Base-by-base conservation (phyloP, 1,284 basidiomycete species). In the Rhodotorula glutinis region DNA sequence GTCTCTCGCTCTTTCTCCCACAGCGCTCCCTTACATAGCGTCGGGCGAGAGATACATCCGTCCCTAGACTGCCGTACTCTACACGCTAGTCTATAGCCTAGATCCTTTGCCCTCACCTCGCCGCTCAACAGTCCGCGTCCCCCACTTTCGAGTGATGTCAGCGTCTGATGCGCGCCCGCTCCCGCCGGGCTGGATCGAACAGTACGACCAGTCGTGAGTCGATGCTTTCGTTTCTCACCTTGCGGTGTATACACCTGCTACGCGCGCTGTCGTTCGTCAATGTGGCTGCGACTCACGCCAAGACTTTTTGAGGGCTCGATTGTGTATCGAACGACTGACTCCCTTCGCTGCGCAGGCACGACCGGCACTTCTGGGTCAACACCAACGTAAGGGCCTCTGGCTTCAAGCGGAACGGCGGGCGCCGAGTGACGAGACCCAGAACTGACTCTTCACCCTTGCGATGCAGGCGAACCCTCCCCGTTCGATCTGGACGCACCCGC, bases 401-500 rank as follows among this genome's bases (percentile, higher is more conserved):
- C 44, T 1, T 27, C 38, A 27, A 17, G 13, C 9, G 11, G 16
- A 17, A 29, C 3, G n/a, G n/a, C n/a, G n/a, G n/a, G n/a, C n/a
- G n/a, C n/a, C n/a, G n/a, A n/a, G n/a, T n/a, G n/a, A n/a, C n/a
- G 27, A 25, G 16, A 16, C 13, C 14, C 27, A 5, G 13, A 51
- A 46, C 41, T 59, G 40, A 59, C 52, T 41, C 51, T 9, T 3
- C 4, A 40, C 47, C 17, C 21, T 7, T 33, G 17, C 9, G 3
- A 14, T 11, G 33, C 56, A 67, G 38, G 74, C 76, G 16, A 75
- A 67, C 19, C 77, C 77, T 1, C 76, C 77, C 3, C 72, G 77
- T 14, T 76, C 75, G 19, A 78, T 78, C 65, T 78, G 77, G 77
- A 70, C 74, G 2, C 77, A 78, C 55, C 77, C 77, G 0, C 65